Evolutionary conservation across 148 eudicot genomes (phyloP), one percentile per base, ranked within the genome.

Genomic region (Agrostemma githago): DNA sequence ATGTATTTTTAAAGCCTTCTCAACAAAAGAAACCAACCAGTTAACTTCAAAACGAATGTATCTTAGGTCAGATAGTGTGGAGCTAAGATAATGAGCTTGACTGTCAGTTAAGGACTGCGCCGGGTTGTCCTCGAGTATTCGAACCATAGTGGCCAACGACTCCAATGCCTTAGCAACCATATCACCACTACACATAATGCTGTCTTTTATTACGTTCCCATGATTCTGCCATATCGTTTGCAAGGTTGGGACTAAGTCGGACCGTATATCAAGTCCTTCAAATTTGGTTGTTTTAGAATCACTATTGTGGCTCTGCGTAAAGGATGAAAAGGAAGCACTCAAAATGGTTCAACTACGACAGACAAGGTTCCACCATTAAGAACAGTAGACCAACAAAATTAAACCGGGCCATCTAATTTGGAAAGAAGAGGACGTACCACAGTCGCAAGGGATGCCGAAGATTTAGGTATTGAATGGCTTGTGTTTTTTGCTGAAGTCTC

Each of bases 221-320:
- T 77, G 74, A 12, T 77, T 61, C 20, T 5, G 58, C 79, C 74
- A 77, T 38, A 77, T 77, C n/a, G 61, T 70, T 62, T 77, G 60
- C 39, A 77, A 77, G 53, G 61, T 68, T 8, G 79, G 79, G 37
- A 77, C 2, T 3, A 70, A 3, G n/a, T 70, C 21, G 12, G 62
- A 10, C 26, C 70, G 62, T 6, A 70, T 39, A 3, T 51, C 54
- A 61, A 77, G 4, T 38, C 68, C 79, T 68, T 76, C 41, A n/a
- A 69, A 76, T 76, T 70, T 17, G 0, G 42, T 51, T 8, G 59
- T 60, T 62, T 19, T 17, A 43, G 56, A 53, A 42, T 17, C 66
- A 6, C 42, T 76, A 21, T 68, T 19, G n/a, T 48, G 53, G 19
- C 42, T 48, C 79, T 76, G 62, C 68, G 62, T 1, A 38, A 61